Evolutionary conservation across 2,329 filamentous ascomycete genomes (phyloP).

Genomic region (Blastomyces percursus): DNA sequence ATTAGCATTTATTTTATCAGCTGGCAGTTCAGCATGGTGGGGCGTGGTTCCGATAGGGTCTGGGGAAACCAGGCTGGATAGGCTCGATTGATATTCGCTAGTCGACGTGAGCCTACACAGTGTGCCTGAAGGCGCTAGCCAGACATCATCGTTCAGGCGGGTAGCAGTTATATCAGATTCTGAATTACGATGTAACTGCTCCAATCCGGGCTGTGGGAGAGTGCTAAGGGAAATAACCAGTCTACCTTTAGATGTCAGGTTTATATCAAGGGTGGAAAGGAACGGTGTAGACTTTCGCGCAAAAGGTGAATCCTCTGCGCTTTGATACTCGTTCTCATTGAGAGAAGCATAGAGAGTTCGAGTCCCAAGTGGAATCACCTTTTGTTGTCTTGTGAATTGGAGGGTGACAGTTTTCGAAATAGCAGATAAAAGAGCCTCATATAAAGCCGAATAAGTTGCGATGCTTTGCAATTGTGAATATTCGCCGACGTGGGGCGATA

Average conservation of each 20-base stretch:
- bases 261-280: conserved; percentile 28
- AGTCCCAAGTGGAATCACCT: conserved; percentile 31
- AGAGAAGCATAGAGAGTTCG: conserved; percentile 31
- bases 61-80: conserved; percentile 17
- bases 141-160: conserved; percentile 23
- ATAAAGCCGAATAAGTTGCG: conserved; percentile 21
- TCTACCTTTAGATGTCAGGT: conserved; percentile 28
- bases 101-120: conserved; percentile 12
- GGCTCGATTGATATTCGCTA: conserved; percentile 15
- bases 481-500: neutral
- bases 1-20: conserved; percentile 10
- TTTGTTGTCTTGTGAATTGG: conserved; percentile 26
- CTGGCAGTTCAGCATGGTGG: neutral
- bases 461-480: neutral
- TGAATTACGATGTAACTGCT: conserved; percentile 20
- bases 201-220: conserved; percentile 27
- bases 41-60: conserved; percentile 3
- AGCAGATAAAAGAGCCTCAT: conserved; percentile 32
- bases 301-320: conserved; percentile 17
- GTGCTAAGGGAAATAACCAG: conserved; percentile 29
- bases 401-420: conserved; percentile 29
- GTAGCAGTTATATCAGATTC: conserved; percentile 15
- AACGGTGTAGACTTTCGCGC: neutral
- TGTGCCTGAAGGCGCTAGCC: conserved; percentile 30
- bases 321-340: conserved; percentile 24